Evolutionary conservation across 139 green algal species (phyloP).

Genomic region (Spirogloea muscicola): DNA sequence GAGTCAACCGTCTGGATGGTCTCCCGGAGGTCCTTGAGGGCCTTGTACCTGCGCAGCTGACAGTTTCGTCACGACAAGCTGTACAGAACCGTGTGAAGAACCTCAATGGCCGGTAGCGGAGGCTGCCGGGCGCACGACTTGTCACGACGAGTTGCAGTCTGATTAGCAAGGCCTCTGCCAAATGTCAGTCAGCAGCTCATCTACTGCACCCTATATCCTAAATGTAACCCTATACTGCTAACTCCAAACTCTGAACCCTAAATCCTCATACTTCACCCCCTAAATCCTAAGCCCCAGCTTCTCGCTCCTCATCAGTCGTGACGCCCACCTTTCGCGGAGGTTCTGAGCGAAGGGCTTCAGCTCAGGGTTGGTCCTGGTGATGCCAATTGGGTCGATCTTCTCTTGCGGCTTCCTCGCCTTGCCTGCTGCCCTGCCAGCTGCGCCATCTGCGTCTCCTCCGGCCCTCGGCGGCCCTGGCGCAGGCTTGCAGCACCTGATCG

Average conservation of each 20-base stretch:
- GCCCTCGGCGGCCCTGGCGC: no score
- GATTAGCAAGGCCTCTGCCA: no score
- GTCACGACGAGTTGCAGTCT: no score
- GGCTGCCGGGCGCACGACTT: no score
- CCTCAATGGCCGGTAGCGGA: no score
- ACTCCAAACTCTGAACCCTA: not conserved
- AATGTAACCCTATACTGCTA: not conserved
- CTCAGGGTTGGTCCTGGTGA: not conserved
- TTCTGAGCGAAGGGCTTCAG: constrained; percentile 5
- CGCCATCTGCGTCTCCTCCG: no score
- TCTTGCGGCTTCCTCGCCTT: not conserved
- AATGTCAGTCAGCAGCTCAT: not conserved
- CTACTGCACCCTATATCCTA: not conserved
- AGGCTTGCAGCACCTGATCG: no score
- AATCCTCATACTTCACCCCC: no score
- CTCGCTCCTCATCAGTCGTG: no score
- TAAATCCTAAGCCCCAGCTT: no score
- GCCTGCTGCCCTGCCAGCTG: no score
- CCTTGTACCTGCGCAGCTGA: constrained; percentile 4
- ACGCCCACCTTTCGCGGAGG: not conserved
- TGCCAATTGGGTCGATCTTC: not conserved
- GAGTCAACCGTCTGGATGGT: constrained; percentile 1
- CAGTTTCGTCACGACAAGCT: not conserved
- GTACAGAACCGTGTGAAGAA: no score
- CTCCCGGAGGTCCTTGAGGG: not conserved